Conservation (phyloP, 345 rosid genomes). For the Combretum micranthum region DNA sequence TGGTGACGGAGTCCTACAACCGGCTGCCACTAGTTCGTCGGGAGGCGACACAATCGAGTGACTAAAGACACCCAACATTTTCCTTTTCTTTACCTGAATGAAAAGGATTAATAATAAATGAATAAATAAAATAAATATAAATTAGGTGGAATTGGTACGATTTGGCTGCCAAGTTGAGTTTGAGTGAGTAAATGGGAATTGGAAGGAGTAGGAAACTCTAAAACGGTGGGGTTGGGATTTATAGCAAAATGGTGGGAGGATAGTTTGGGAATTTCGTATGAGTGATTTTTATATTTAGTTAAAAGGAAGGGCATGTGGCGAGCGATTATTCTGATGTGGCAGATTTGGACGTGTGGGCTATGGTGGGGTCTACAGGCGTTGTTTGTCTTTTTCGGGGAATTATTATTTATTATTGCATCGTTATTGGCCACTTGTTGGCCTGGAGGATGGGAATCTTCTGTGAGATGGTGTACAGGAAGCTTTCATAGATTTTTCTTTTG, state of each 20-base stretch:
- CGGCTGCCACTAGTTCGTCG: constrained; percentile 93
- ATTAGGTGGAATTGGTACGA: too few species aligned
- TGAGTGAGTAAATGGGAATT: constrained; percentile 8
- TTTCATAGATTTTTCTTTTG: too few species aligned
- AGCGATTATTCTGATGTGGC: constrained; percentile 35
- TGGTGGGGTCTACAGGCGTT: constrained; percentile 6
- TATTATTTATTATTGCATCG: too few species aligned
- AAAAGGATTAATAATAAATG: background rate
- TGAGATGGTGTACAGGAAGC: background rate
- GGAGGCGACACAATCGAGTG: constrained; percentile 76
- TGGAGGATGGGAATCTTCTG: background rate
- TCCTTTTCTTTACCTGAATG: background rate
- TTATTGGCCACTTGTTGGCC: background rate
- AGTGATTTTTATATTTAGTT: background rate
- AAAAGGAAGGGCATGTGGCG: background rate
- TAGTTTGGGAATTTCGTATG: background rate
- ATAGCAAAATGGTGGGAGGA: constrained; percentile 19
- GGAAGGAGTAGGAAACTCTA: background rate
- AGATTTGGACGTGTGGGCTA: constrained; percentile 12
- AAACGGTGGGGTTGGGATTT: constrained; percentile 2
- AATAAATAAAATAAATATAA: too few species aligned
- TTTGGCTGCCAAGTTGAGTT: too few species aligned
- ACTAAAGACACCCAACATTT: constrained; percentile 94
- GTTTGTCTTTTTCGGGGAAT: constrained; percentile 8
- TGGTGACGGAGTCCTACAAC: constrained; percentile 90